Percentiles rank a stretch among this genome's conserved stretches.
Evolutionary conservation across 169 alveolate genomes (phyloP).

Genomic region (Nephromyces sp.): DNA sequence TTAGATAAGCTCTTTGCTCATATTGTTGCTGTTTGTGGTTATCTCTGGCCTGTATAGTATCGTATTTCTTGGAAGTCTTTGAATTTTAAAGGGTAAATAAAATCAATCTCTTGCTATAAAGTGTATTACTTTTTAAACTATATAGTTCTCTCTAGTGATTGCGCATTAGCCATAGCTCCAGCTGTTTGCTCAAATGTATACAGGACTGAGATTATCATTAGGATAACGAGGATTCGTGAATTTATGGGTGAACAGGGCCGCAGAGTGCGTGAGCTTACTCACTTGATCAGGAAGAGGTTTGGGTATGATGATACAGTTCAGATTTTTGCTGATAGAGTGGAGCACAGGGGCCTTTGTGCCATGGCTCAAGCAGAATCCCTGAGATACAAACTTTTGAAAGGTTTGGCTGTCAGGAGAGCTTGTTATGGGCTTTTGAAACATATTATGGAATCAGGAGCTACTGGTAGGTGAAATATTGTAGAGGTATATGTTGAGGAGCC

Average conservation of each 20-base stretch:
- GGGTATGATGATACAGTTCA: slow-evolving; percentile 90
- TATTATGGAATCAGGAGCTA: slow-evolving; percentile 95
- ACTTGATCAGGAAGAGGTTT: slow-evolving; percentile 94
- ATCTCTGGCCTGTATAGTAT: too few species aligned
- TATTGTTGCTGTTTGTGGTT: too few species aligned
- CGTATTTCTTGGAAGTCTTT: too few species aligned
- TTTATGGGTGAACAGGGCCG: slow-evolving; percentile 93
- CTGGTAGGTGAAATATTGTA: slow-evolving; percentile 62
- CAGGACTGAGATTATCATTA: slow-evolving; percentile 87
- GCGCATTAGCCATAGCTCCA: too few species aligned
- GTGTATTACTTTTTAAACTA: too few species aligned
- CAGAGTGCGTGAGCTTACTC: slow-evolving; percentile 91
- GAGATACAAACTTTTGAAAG: slow-evolving; percentile 90
- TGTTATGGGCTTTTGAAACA: slow-evolving; percentile 92
- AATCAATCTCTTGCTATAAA: too few species aligned
- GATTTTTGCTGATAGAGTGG: slow-evolving; percentile 88
- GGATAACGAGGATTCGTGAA: slow-evolving; percentile 93
- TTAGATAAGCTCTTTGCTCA: too few species aligned
- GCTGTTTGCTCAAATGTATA: slow-evolving; percentile 35
- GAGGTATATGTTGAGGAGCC: background rate
- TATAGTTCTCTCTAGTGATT: too few species aligned
- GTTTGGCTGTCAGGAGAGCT: slow-evolving; percentile 97
- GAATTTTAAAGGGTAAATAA: too few species aligned
- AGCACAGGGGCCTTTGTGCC: slow-evolving; percentile 92
- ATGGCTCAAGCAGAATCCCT: slow-evolving; percentile 98